Evolutionary conservation across 208 protist species (phyloP).

Genomic region (Leishmania turanica): DNA sequence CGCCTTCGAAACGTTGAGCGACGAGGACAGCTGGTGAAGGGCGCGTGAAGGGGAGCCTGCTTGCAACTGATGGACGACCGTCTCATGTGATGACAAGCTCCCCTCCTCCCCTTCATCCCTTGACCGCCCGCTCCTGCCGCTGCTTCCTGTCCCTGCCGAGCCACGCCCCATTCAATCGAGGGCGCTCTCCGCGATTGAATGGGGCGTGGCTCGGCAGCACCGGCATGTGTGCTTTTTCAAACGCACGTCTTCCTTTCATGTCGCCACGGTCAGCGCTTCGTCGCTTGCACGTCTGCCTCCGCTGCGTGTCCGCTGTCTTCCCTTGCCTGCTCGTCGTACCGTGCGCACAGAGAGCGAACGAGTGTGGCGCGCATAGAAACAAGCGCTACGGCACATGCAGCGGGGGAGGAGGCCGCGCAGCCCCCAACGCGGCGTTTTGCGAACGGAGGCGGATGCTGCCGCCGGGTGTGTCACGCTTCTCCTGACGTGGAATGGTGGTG

Average conservation of each 20-base stretch:
- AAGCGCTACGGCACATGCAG: neutral
- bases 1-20: conserved; percentile 36
- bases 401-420: neutral
- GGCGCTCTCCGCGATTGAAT: too few species aligned
- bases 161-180: neutral
- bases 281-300: neutral
- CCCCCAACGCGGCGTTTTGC: neutral
- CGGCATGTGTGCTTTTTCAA: neutral
- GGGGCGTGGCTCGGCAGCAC: neutral
- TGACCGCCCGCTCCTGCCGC: neutral
- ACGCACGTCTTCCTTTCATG: neutral
- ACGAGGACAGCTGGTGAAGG: conserved; percentile 14
- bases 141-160: neutral
- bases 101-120: neutral
- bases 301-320: neutral
- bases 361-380: neutral
- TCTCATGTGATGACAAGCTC: neutral
- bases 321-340: neutral
- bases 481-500: neutral
- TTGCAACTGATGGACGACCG: neutral
- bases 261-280: neutral
- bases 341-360: neutral
- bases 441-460: neutral
- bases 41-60: neutral
- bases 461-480: neutral